Conservation (phyloP, 1,139 yeast species). For the Yamadazyma blattariae region DNA sequence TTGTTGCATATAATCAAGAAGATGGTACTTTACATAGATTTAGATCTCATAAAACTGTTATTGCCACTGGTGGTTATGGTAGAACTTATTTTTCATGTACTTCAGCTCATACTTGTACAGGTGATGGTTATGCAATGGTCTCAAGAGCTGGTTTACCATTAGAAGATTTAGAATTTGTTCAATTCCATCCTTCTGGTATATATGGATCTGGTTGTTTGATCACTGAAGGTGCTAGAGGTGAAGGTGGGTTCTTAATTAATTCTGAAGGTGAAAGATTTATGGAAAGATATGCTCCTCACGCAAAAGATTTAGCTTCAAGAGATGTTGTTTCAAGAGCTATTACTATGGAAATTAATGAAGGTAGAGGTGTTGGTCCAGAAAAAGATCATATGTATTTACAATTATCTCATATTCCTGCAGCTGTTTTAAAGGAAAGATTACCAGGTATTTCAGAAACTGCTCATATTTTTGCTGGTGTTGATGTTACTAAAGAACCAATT, state of each 20-base stretch:
- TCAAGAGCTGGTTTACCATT: slow-evolving; percentile 97
- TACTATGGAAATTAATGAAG: slow-evolving; percentile 97
- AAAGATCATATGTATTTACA: slow-evolving; percentile 96
- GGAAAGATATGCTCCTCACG: slow-evolving; percentile 99
- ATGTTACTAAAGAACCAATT: slow-evolving; percentile 98
- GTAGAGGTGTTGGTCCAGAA: slow-evolving; percentile 97
- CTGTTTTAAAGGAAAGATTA: slow-evolving; percentile 89
- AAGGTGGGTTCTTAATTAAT: slow-evolving; percentile 96
- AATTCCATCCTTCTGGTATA: slow-evolving; percentile 99
- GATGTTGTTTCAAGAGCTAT: slow-evolving; percentile 98
- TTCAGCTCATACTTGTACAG: slow-evolving; percentile 99
- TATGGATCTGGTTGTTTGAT: slow-evolving; percentile 98
- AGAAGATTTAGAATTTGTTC: slow-evolving; percentile 96
- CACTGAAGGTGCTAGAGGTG: slow-evolving; percentile 99
- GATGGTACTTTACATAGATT: slow-evolving; percentile 98
- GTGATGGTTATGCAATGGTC: slow-evolving; percentile 99
- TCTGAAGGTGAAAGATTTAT: slow-evolving; percentile 98
- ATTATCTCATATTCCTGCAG: slow-evolving; percentile 89
- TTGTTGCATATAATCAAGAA: slow-evolving; percentile 96
- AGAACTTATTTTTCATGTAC: slow-evolving; percentile 99
- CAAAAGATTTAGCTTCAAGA: slow-evolving; percentile 97
- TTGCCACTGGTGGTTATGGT: slow-evolving; percentile 99
- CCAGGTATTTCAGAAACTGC: slow-evolving; percentile 99
- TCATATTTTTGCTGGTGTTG: slow-evolving; percentile 97
- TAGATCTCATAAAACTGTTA: slow-evolving; percentile 92